Percentiles rank a stretch among this genome's conserved stretches.
Conservation (phyloP, 805 yeast genomes). For the Komagataella pastoris region DNA sequence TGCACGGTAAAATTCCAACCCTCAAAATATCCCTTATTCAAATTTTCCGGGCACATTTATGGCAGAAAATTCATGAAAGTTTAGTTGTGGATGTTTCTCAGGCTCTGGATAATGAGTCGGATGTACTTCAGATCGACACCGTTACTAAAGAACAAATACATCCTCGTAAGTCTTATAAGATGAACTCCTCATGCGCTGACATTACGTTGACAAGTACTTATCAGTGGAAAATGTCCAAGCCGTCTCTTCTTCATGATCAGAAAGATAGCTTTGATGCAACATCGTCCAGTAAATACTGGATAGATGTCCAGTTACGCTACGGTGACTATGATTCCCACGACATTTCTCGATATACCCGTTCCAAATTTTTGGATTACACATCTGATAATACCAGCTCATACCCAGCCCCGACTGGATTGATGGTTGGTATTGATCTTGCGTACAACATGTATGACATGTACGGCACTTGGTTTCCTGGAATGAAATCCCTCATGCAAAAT, state of each 20-base stretch:
- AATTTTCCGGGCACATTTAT: constrained; percentile 91
- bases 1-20: constrained; percentile 97
- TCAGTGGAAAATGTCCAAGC: constrained; percentile 74
- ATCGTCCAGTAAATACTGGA: constrained; percentile 68
- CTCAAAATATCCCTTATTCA: constrained; percentile 90
- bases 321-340: constrained; percentile 98
- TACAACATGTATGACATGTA: constrained; percentile 94
- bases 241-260: constrained; percentile 65
- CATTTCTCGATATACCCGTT: constrained; percentile 83
- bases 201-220: constrained; percentile 60
- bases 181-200: constrained; percentile 95
- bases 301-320: constrained; percentile 87
- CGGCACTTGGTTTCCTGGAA: constrained; percentile 96
- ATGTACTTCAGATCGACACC: constrained; percentile 66
- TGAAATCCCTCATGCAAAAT: constrained; percentile 78
- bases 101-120: constrained; percentile 78
- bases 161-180: constrained; percentile 92
- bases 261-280: constrained; percentile 50
- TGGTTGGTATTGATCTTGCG: constrained; percentile 86
- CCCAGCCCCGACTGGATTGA: constrained; percentile 87
- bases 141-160: constrained; percentile 90
- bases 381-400: constrained; percentile 74
- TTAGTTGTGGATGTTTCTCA: constrained; percentile 89
- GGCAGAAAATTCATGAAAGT: constrained; percentile 98
- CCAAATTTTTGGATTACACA: constrained; percentile 88